Conservation (phyloP, 768 basidiomycete species). For the Pholiota molesta region DNA sequence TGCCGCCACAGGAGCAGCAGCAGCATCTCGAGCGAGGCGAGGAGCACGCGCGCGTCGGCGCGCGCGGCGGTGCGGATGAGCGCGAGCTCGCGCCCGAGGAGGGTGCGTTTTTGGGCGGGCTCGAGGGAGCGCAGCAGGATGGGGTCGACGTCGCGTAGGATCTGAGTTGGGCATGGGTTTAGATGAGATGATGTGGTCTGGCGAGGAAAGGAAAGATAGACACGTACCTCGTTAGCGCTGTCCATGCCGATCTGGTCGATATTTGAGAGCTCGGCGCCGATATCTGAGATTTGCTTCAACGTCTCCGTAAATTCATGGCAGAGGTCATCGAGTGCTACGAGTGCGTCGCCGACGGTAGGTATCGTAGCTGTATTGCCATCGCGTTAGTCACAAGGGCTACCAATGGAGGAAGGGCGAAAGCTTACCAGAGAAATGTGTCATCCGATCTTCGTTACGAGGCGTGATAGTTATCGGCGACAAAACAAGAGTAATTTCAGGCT, state of each 20-base stretch:
- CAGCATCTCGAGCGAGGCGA: conserved; percentile 77
- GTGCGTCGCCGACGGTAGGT: conserved; percentile 74
- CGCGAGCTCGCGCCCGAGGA: conserved; percentile 67
- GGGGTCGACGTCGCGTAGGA: conserved; percentile 53
- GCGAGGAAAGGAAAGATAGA: not conserved
- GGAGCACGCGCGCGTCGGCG: conserved; percentile 52
- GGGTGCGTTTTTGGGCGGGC: conserved; percentile 64
- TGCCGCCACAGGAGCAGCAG: conserved; percentile 84
- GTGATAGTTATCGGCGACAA: conserved; percentile 67
- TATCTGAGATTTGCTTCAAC: conserved; percentile 66
- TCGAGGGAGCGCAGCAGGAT: conserved; percentile 69
- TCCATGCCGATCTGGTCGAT: conserved; percentile 72
- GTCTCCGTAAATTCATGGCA: conserved; percentile 61
- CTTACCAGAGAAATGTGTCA: conserved; percentile 60
- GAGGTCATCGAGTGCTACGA: conserved; percentile 67
- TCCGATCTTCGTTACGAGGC: conserved; percentile 59
- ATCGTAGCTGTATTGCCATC: conserved; percentile 55
- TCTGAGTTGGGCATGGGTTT: conserved; percentile 30
- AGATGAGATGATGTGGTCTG: not conserved
- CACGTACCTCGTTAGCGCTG: conserved; percentile 68
- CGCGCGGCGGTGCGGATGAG: conserved; percentile 41
- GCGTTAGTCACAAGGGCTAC: conserved; percentile 3
- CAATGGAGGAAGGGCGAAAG: not conserved
- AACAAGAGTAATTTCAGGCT: conserved; percentile 73
- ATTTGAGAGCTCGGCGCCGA: conserved; percentile 73